Conservation (phyloP, 345 rosid genomes). For the Citrus inodora region DNA sequence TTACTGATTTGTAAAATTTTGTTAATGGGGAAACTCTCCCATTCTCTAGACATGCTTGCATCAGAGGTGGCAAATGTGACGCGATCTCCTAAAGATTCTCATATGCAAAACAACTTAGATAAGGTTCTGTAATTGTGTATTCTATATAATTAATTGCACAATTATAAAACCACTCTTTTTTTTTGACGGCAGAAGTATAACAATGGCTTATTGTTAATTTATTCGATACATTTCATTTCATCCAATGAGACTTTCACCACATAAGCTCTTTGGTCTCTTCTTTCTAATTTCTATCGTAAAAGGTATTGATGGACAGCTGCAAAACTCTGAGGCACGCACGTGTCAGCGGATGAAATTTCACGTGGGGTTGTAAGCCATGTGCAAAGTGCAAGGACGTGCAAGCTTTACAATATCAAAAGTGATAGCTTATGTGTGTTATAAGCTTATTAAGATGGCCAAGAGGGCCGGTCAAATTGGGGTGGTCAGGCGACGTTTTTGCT, state of each 20-base stretch:
- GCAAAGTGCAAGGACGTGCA: slow-evolving; percentile 34
- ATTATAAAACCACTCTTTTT: neutral
- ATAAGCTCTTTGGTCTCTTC: neutral
- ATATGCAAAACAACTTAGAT: slow-evolving; percentile 1
- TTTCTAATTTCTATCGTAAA: neutral
- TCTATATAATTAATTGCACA: neutral
- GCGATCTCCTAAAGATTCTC: slow-evolving; percentile 47
- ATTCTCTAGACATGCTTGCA: slow-evolving; percentile 45
- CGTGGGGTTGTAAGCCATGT: slow-evolving; percentile 44
- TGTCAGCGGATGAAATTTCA: slow-evolving; percentile 35
- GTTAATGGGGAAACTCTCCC: slow-evolving; percentile 26
- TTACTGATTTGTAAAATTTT: neutral
- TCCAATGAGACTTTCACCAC: slow-evolving; percentile 2
- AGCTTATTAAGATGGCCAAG: slow-evolving; percentile 3
- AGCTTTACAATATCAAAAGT: slow-evolving; percentile 12
- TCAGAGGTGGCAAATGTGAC: slow-evolving; percentile 37
- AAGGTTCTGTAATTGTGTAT: slow-evolving; percentile 2
- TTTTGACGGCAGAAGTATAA: slow-evolving; percentile 9
- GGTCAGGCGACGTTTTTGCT: neutral
- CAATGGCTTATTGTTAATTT: neutral
- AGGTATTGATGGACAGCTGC: neutral
- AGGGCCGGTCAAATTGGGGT: slow-evolving; percentile 12
- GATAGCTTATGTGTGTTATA: neutral
- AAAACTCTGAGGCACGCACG: slow-evolving; percentile 36
- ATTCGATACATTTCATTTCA: neutral